phyloP scores from a whole-genome alignment of 106 monocot genomes.

The Acorus calamus region DNA sequence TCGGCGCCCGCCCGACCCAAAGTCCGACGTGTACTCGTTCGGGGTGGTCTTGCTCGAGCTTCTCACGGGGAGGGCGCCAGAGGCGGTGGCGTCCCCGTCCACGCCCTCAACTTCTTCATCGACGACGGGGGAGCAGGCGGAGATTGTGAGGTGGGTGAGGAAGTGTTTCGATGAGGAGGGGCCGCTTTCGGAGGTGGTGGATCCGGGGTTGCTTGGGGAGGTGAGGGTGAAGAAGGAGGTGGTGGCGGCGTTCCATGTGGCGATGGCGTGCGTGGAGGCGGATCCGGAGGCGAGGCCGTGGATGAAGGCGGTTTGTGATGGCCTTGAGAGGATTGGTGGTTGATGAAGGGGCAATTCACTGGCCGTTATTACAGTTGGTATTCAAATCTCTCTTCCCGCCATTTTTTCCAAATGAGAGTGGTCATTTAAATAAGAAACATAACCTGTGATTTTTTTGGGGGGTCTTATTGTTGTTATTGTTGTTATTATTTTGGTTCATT shows the following conservation, averaged over 20 bases:
- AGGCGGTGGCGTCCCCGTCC: constrained; percentile 2
- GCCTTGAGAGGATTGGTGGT: constrained; percentile 44
- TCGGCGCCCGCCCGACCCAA: constrained; percentile 38
- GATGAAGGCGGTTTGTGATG: constrained; percentile 68
- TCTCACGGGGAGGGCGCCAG: constrained; percentile 50
- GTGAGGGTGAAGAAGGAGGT: constrained; percentile 43
- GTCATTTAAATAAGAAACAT: no score
- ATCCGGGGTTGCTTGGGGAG: constrained; percentile 31
- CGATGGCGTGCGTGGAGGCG: constrained; percentile 60
- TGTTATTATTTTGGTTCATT: no score
- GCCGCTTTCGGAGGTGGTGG: constrained; percentile 62
- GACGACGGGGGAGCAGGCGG: constrained; percentile 12
- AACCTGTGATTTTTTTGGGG: no score
- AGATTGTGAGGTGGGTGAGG: constrained; percentile 67
- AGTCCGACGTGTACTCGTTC: constrained; percentile 81
- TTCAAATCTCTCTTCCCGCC: no score
- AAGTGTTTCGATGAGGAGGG: constrained; percentile 46
- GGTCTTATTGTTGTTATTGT: no score
- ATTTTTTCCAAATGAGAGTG: no score
- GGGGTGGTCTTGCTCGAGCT: constrained; percentile 72
- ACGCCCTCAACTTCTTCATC: constrained; percentile 18
- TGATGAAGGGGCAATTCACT: background rate
- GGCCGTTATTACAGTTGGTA: background rate
- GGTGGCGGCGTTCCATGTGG: constrained; percentile 42
- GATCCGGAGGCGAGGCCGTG: constrained; percentile 67